Evolutionary conservation across 108 stramenopile genomes (phyloP).

Genomic region (Nitzschia putrida): DNA sequence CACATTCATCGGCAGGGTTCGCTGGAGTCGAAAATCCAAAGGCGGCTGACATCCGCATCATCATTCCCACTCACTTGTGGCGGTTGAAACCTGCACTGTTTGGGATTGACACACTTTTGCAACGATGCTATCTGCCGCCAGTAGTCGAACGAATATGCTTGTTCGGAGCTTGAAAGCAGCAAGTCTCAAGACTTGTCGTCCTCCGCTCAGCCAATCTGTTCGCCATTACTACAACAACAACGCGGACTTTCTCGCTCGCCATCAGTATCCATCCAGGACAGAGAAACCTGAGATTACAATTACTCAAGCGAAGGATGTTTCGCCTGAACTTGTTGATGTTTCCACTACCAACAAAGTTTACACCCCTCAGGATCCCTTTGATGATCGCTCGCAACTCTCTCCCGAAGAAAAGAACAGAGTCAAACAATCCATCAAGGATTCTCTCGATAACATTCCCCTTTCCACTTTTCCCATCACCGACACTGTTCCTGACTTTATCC

Average conservation of each 20-base stretch:
- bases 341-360: constrained; percentile 15
- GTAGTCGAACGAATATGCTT: too few species aligned
- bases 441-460: constrained; percentile 17
- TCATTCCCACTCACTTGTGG: too few species aligned
- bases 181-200: too few species aligned
- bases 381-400: constrained; percentile 35
- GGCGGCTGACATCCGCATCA: too few species aligned
- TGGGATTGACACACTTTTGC: too few species aligned
- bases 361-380: constrained; percentile 48
- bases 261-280: constrained; percentile 74
- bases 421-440: constrained; percentile 17
- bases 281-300: constrained; percentile 70
- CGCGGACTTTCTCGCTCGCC: constrained; percentile 28
- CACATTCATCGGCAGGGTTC: too few species aligned
- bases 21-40: too few species aligned
- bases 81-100: too few species aligned
- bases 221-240: not conserved
- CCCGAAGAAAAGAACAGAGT: constrained; percentile 20
- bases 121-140: too few species aligned
- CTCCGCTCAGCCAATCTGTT: too few species aligned
- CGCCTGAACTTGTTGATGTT: constrained; percentile 3
- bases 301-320: constrained; percentile 35
- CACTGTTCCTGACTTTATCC: constrained; percentile 52
- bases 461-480: constrained; percentile 44
- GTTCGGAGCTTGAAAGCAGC: too few species aligned